phyloP scores from a whole-genome alignment of 2,329 filamentous ascomycete species.

The Neobulgaria alba region DNA sequence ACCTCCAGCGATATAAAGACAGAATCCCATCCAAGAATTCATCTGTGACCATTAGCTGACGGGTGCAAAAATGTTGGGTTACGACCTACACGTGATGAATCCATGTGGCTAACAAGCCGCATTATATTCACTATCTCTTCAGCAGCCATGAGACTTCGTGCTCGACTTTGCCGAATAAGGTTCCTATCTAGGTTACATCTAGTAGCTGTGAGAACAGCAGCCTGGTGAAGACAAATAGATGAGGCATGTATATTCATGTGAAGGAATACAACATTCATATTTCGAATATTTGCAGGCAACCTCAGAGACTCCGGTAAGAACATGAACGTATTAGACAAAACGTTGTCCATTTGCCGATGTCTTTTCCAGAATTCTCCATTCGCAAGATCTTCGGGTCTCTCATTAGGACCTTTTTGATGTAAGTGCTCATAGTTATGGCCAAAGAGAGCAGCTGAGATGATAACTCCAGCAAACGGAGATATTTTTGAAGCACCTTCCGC shows the following conservation, averaged over 20 bases:
- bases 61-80: not conserved
- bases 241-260: conserved; percentile 87
- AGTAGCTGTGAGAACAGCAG: conserved; percentile 75
- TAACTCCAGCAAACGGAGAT: conserved; percentile 62
- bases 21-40: conserved; percentile 73
- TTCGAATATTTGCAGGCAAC: conserved; percentile 57
- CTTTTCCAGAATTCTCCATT: conserved; percentile 78
- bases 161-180: conserved; percentile 62
- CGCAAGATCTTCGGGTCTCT: conserved; percentile 64
- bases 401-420: conserved; percentile 60
- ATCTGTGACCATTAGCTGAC: conserved; percentile 38
- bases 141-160: conserved; percentile 68
- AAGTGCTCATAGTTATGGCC: conserved; percentile 75
- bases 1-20: conserved; percentile 74
- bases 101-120: conserved; percentile 65
- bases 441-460: conserved; percentile 70
- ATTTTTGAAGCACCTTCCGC: conserved; percentile 46
- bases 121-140: conserved; percentile 80
- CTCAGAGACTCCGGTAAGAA: conserved; percentile 68
- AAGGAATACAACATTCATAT: conserved; percentile 68
- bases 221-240: conserved; percentile 81
- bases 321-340: conserved; percentile 68
- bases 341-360: conserved; percentile 75
- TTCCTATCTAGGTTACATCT: conserved; percentile 56
- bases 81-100: conserved; percentile 53